phyloP scores from a whole-genome alignment of 2,329 filamentous ascomycete species.

The Cercospora brassicicola region DNA sequence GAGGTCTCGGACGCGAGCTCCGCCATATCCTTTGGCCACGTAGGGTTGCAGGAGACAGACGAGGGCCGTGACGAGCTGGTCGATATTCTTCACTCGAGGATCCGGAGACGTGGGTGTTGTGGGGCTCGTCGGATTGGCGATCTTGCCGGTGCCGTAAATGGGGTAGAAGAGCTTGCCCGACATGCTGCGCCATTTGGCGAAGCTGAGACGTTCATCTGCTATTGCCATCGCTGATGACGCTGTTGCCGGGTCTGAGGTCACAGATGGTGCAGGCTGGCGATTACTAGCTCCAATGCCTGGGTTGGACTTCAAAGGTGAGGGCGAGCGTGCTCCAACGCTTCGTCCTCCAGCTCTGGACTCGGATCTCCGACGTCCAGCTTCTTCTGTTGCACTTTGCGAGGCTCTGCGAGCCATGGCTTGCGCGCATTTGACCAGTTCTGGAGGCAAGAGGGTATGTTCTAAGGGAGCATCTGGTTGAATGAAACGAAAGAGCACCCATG shows the following conservation, averaged over 20 bases:
- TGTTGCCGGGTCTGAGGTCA: background rate
- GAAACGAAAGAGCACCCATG: conserved; percentile 22
- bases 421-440: conserved; percentile 20
- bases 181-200: conserved; percentile 22
- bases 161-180: conserved; percentile 16
- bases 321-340: background rate
- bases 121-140: background rate
- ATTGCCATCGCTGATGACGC: background rate
- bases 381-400: background rate
- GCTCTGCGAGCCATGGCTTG: conserved; percentile 16
- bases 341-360: background rate
- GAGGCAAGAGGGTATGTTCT: conserved; percentile 19
- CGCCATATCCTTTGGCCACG: conserved; percentile 18
- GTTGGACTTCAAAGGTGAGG: conserved; percentile 9
- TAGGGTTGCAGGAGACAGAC: conserved; percentile 20
- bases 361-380: background rate
- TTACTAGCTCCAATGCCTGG: conserved; percentile 8
- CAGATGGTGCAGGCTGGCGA: background rate
- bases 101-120: conserved; percentile 8
- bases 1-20: conserved; percentile 20
- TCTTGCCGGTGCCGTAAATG: conserved; percentile 13
- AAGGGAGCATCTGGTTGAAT: conserved; percentile 13
- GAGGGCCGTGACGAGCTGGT: conserved; percentile 15
- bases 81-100: conserved; percentile 17
- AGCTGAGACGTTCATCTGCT: conserved; percentile 13